Evolutionary conservation across 495 filamentous ascomycete genomes (phyloP), one percentile per base, ranked within the genome.

Genomic region (Annulohypoxylon moriforme): DNA sequence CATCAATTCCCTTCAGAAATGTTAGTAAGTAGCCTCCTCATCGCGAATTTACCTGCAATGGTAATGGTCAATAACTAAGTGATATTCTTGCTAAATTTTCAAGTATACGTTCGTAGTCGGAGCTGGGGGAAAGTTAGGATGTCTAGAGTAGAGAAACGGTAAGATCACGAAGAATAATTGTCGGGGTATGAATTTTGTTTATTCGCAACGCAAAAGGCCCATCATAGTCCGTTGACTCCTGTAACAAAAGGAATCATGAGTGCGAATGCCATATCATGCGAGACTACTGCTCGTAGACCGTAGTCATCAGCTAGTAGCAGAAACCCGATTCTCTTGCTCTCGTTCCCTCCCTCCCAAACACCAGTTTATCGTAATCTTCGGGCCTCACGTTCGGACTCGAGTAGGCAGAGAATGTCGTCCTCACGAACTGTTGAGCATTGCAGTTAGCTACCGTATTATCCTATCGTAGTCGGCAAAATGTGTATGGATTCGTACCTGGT

Each of bases 301-400:
- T 58, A 62, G 42, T 53, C 60, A 52, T 44, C 40, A 38, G 60
- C 55, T 69, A 61, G 62, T 52, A 66, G 57, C 60, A 36, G 65
- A 71, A 49, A 60, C 47, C 68, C 60, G 63, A 55, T 31, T 60
- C 56, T 25, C 61, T 25, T 64, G 20, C n/a, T 69, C 44, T 59
- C 57, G 55, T 61, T 38, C 53, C 57, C 61, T 50, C 64, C 57
- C 53, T 31, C 64, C 38, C 33, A 58, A 64, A 49, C 33, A 40
- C 46, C 57, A 5, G 25, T 34, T 87, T 93, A 94, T 89, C 93
- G 87, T 84, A 96, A 87, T 83, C 93, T 86, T 79, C 93, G 84
- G 71, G 92, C 93, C 84, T 95, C 93, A 80, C 93, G 91, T 85
- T 95, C 93, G 78, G 93, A 94, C 83, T 96, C 93, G 79, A 96